Evolutionary conservation across 75 land plant species (phyloP).

Genomic region (Pinus albicaulis): DNA sequence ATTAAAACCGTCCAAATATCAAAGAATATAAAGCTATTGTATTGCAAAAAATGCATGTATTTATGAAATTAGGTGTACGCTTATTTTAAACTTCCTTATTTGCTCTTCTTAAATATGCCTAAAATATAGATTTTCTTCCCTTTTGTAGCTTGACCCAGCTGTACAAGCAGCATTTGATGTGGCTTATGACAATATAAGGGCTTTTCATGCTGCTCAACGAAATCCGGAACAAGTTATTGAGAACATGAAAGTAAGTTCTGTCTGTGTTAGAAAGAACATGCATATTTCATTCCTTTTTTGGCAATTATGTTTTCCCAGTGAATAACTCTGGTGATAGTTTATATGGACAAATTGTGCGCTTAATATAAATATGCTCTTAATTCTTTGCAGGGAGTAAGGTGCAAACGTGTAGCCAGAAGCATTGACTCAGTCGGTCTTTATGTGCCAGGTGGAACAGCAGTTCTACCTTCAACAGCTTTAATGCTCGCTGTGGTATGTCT

Average conservation of each 20-base stretch:
- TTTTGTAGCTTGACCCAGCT: constrained; percentile 75
- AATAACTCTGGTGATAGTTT: constrained; percentile 6
- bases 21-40: background rate
- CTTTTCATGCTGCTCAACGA: constrained; percentile 91
- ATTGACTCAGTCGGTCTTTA: constrained; percentile 93
- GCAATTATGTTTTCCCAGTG: background rate
- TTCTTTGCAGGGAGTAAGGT: constrained; percentile 77
- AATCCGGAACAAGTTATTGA: constrained; percentile 76
- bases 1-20: background rate
- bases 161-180: constrained; percentile 92
- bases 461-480: constrained; percentile 97
- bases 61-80: background rate
- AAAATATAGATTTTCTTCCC: no score
- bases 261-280: background rate
- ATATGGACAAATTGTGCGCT: constrained; percentile 8
- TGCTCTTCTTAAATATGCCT: background rate
- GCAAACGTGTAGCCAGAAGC: constrained; percentile 87
- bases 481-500: constrained; percentile 92
- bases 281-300: background rate
- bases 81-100: background rate
- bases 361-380: background rate
- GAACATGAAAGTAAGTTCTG: constrained; percentile 81
- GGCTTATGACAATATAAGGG: constrained; percentile 87
- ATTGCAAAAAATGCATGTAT: background rate
- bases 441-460: constrained; percentile 99